phyloP scores from a whole-genome alignment of 345 rosid species.

The Eucalyptus regnans region DNA sequence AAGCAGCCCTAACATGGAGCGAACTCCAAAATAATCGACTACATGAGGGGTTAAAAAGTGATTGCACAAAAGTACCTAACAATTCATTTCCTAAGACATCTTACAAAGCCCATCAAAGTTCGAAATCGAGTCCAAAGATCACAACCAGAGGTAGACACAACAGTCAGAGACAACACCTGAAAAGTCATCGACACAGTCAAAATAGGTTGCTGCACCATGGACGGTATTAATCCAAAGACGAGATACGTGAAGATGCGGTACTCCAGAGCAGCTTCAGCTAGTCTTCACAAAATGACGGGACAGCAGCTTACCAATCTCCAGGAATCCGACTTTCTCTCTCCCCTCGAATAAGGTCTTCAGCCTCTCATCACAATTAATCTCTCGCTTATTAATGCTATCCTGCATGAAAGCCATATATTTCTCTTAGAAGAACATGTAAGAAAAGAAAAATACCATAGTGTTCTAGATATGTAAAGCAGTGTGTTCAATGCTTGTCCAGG shows the following conservation, averaged over 20 bases:
- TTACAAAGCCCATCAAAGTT: neutral
- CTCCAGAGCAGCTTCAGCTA: neutral
- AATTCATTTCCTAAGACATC: neutral
- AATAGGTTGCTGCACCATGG: neutral
- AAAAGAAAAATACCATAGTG: neutral
- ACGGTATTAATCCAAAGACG: neutral
- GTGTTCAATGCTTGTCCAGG: neutral
- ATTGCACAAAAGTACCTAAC: neutral
- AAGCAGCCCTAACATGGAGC: neutral
- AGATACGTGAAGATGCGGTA: neutral
- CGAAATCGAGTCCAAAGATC: neutral
- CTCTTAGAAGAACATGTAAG: neutral
- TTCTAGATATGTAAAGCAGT: neutral
- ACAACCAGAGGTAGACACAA: neutral
- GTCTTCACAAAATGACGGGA: conserved; percentile 55
- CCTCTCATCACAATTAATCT: conserved; percentile 71
- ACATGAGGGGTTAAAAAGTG: neutral
- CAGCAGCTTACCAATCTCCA: conserved; percentile 67
- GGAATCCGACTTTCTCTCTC: conserved; percentile 54
- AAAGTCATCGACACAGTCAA: neutral
- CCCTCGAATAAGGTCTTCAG: conserved; percentile 61
- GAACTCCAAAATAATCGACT: neutral
- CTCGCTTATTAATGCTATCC: conserved; percentile 60
- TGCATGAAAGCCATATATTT: conserved; percentile 15
- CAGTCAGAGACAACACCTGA: neutral